A percentile compares a stretch with the other conserved stretches of the same genome.
These are phyloP conservation scores for Mangifera indica DNA, from an alignment of 345 rosid genomes.

Conservation along the genomic window DNA sequence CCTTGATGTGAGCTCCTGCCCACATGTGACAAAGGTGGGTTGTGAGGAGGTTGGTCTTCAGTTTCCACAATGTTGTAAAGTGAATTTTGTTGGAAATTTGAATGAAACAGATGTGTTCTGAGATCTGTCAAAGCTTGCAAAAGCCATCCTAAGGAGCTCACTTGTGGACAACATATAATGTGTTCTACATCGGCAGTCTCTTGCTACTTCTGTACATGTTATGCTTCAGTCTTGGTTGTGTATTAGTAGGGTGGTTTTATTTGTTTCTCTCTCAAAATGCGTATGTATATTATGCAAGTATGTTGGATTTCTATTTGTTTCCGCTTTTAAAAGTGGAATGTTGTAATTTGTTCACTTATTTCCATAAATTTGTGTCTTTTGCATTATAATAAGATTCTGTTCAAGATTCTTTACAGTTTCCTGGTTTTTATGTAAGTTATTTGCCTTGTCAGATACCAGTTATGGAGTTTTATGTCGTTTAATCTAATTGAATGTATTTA, in stretches of 20 bases:
- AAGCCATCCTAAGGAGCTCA: conserved; percentile 10
- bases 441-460: neutral
- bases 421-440: neutral
- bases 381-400: neutral
- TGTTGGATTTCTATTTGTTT: neutral
- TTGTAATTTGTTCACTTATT: conserved; percentile 5
- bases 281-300: conserved; percentile 21
- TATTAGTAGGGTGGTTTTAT: conserved; percentile 11
- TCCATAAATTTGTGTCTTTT: conserved; percentile 4
- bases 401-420: too few relatives aligned
- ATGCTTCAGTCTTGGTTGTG: conserved; percentile 12
- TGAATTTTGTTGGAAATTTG: conserved; percentile 70
- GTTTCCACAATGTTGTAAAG: conserved; percentile 75
- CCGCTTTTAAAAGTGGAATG: conserved; percentile 6
- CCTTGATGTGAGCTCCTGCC: conserved; percentile 87
- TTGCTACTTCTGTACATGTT: conserved; percentile 31
- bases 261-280: conserved; percentile 11
- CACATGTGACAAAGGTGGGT: conserved; percentile 59
- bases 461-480: too few relatives aligned
- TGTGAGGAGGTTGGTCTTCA: conserved; percentile 78
- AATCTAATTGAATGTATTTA: neutral
- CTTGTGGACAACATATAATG: conserved; percentile 15
- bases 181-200: conserved; percentile 6
- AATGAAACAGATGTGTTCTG: conserved; percentile 61
- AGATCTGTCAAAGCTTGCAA: conserved; percentile 10